These are phyloP conservation scores for Lipomyces starkeyi DNA, from an alignment of 805 yeast species.

Conservation along the genomic window DNA sequence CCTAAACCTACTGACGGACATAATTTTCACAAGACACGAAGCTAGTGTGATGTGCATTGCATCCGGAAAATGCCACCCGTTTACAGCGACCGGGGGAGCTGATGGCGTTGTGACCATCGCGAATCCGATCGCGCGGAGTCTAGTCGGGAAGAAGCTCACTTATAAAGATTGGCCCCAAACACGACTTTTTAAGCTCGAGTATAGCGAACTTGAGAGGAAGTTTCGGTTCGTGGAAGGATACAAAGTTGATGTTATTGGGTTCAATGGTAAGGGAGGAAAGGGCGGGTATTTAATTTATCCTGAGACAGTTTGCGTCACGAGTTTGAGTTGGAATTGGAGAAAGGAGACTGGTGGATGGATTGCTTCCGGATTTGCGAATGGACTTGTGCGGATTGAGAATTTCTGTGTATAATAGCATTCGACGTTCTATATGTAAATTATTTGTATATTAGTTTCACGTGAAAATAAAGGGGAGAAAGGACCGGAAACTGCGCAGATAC, in stretches of 20 bases:
- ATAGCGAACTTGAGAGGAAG: constrained; percentile 5
- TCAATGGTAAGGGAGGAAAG: not conserved
- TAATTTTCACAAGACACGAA: constrained; percentile 10
- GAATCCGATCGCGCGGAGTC: constrained; percentile 24
- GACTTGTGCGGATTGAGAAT: constrained; percentile 33
- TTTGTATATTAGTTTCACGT: not conserved
- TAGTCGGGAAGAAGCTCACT: constrained; percentile 7
- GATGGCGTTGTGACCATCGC: constrained; percentile 34
- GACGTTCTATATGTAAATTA: not conserved
- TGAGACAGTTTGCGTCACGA: constrained; percentile 20
- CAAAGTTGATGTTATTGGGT: constrained; percentile 7
- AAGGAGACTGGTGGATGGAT: constrained; percentile 26
- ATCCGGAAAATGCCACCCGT: constrained; percentile 31
- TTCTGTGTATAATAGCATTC: constrained; percentile 10
- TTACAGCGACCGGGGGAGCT: constrained; percentile 29
- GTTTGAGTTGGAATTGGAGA: constrained; percentile 20
- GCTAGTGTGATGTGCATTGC: constrained; percentile 30
- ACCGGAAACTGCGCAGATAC: not conserved
- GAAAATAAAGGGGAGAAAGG: not conserved
- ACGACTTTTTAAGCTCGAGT: constrained; percentile 15
- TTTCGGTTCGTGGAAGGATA: constrained; percentile 32
- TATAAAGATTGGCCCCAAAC: constrained; percentile 27
- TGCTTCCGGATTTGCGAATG: constrained; percentile 34
- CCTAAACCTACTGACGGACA: not conserved
- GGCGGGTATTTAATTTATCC: constrained; percentile 12